A percentile compares a stretch with the other conserved stretches of the same genome.
phyloP scores from a whole-genome alignment of 2,329 filamentous ascomycete genomes.

The Alternaria postmessia region DNA sequence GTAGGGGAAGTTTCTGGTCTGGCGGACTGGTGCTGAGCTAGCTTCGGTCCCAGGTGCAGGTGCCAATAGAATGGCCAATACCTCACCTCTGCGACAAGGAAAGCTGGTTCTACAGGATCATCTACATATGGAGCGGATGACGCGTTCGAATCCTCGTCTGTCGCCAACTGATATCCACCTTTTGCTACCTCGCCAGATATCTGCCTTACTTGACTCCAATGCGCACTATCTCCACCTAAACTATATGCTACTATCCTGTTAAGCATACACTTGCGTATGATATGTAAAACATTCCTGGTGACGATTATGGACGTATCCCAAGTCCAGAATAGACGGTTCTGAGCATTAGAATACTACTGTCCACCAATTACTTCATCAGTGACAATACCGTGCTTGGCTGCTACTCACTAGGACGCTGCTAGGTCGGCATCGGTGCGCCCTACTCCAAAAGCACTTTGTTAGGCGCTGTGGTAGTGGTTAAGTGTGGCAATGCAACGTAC shows the following conservation, averaged over 20 bases:
- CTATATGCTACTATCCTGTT: no score
- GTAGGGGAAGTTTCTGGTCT: background rate
- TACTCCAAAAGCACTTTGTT: background rate
- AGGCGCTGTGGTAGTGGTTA: background rate
- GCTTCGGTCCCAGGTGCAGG: background rate
- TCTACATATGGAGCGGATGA: background rate
- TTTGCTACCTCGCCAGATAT: no score
- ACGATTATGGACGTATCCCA: conserved; percentile 67
- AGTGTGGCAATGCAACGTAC: background rate
- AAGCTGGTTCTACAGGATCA: background rate
- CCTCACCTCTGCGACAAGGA: background rate
- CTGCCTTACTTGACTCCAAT: no score
- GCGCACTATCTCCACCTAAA: no score
- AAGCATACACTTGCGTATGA: conserved; percentile 41
- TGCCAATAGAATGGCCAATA: background rate
- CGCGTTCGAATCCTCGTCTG: no score
- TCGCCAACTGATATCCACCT: no score
- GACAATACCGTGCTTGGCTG: conserved; percentile 57
- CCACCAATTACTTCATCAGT: conserved; percentile 67
- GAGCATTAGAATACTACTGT: conserved; percentile 72
- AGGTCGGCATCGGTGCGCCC: conserved; percentile 37
- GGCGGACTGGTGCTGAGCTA: background rate
- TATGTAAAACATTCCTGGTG: conserved; percentile 65
- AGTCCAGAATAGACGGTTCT: conserved; percentile 72
- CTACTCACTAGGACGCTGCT: conserved; percentile 50